Conservation (phyloP, 202 grass and related monocot species). For the Panicum virgatum region DNA sequence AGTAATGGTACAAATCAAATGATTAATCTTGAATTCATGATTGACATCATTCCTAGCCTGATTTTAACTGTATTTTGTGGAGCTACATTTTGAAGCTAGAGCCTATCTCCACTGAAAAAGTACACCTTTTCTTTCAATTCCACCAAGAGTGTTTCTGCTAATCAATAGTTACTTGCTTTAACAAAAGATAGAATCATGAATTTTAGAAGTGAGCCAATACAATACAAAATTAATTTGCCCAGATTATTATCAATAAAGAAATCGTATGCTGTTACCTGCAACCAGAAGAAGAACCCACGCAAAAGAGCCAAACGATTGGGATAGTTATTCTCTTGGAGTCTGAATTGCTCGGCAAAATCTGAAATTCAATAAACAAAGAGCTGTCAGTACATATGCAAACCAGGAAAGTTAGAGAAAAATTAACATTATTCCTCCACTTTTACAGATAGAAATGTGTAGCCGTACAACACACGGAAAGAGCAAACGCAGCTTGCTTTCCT, state of each 20-base stretch:
- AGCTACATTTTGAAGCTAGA: not conserved
- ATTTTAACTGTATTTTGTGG: conserved; percentile 7
- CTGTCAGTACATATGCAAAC: conserved; percentile 11
- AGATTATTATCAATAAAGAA: conserved; percentile 15
- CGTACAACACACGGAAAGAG: not conserved
- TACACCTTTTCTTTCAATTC: not conserved
- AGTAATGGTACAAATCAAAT: conserved; percentile 17
- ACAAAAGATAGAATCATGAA: conserved; percentile 11
- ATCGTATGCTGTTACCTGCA: conserved; percentile 50
- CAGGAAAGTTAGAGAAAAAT: conserved; percentile 6
- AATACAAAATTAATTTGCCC: not conserved
- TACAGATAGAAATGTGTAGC: not conserved
- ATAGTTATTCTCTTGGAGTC: conserved; percentile 23
- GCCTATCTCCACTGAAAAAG: conserved; percentile 1
- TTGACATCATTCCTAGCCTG: not conserved
- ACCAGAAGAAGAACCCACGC: conserved; percentile 78
- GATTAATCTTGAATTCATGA: not conserved
- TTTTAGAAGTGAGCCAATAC: conserved; percentile 23
- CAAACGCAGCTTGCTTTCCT: not conserved
- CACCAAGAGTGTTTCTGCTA: not conserved
- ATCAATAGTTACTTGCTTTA: conserved; percentile 7
- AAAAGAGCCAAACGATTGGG: conserved; percentile 58
- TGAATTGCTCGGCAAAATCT: conserved; percentile 54
- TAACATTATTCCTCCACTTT: not conserved
- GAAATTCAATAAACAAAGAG: conserved; percentile 34